Evolutionary conservation across 2,329 filamentous ascomycete species (phyloP).

Genomic region (Phyllosticta capitalensis): DNA sequence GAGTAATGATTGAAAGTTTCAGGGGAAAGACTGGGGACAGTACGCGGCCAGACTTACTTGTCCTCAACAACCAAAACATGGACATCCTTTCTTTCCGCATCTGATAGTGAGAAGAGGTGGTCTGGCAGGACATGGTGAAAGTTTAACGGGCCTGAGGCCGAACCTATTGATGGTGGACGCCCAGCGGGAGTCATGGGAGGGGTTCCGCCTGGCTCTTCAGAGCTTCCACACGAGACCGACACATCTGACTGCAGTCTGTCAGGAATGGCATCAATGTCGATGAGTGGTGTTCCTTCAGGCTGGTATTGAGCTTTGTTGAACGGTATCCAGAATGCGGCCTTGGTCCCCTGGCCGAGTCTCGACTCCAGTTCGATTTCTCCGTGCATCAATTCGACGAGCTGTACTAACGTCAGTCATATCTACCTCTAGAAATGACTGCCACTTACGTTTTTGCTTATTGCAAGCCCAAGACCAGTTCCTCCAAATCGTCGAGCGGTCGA

Average conservation of each 20-base stretch:
- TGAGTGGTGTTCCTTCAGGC: constrained; percentile 40
- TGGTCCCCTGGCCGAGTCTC: constrained; percentile 57
- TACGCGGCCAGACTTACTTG: constrained; percentile 48
- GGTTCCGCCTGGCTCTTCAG: constrained; percentile 44
- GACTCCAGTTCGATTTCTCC: constrained; percentile 65
- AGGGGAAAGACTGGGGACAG: too few relatives aligned
- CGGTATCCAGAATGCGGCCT: constrained; percentile 66
- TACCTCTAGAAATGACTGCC: neutral
- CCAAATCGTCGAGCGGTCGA: constrained; percentile 72
- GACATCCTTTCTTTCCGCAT: constrained; percentile 50
- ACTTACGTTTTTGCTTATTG: constrained; percentile 63
- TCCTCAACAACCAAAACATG: constrained; percentile 75
- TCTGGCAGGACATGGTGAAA: constrained; percentile 20
- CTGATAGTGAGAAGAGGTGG: constrained; percentile 38
- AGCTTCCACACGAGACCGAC: constrained; percentile 56
- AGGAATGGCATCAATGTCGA: constrained; percentile 55
- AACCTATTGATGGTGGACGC: constrained; percentile 1
- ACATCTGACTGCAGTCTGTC: constrained; percentile 52
- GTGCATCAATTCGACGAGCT: constrained; percentile 66
- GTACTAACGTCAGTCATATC: neutral
- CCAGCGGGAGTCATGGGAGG: constrained; percentile 29
- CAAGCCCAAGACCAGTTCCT: constrained; percentile 67
- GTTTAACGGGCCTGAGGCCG: neutral
- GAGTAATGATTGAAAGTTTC: neutral
- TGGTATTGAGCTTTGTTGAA: constrained; percentile 60